Evolutionary conservation across 108 stramenopile species (phyloP), one percentile per base, ranked within the genome.

Genomic region (Discostella stelligeroides): DNA sequence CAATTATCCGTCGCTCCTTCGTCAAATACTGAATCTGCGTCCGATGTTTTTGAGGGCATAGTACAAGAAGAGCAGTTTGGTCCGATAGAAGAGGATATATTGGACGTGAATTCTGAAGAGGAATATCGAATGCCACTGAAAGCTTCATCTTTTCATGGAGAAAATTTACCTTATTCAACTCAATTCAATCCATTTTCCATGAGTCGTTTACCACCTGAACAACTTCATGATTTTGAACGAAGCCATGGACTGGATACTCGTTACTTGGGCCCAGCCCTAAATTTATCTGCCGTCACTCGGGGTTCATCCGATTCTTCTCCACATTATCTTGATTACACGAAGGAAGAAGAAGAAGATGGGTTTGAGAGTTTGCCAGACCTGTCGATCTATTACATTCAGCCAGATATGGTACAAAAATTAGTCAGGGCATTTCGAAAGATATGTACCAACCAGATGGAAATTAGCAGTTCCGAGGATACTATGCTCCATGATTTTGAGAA

Each of bases 381-480:
- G 18, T 76, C 81, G 12, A 43, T 80, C 23, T 94, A 88, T 60
- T 81, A 63, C 24, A 74, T 91, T 50, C 63, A 84, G 40, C 87
- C 90, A 1, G 79, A 84, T 40, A 23, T 79, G 53, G 84, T 87
- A 60, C 80, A 85, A 46, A 68, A 78, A 47, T 58, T 94, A 45
- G 87, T 94, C 20, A 77, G 87, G 30, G 80, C 80, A 12, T 94
- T 86, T 68, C 78, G 92, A 40, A 87, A 86, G 47, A 84, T 87
- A 42, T 86, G 85, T 48, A 82, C 76, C 15, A 49, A 29, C 8
- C 66, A 67, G 53, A 66, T 79, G 66, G 79, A 70, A 41, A 68
- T 72, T 12, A 59, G 60, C n/a, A 82, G 60, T 61, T 77, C 63
- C 14, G 86, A 64, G 39, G 51, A 76, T 0, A 61, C 39, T 13